Conservation (phyloP, 208 protist genomes). For the Crithidia brevicula region DNA sequence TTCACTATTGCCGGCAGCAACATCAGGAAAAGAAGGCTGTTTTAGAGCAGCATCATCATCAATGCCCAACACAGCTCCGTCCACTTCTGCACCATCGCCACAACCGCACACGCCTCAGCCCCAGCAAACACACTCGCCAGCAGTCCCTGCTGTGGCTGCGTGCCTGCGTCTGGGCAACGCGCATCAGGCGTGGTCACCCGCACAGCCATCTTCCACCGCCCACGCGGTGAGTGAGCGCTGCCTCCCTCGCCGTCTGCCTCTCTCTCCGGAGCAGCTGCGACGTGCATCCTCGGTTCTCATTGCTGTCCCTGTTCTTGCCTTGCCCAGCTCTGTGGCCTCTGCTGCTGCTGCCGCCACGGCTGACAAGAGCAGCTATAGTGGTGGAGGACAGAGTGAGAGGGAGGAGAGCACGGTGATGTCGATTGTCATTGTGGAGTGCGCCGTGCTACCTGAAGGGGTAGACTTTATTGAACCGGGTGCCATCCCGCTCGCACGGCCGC, state of each 20-base stretch:
- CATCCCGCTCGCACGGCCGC: constrained; percentile 19
- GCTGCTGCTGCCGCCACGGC: not conserved
- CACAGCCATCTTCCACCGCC: not conserved
- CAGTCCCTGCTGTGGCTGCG: constrained; percentile 12
- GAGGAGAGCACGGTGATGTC: constrained; percentile 2
- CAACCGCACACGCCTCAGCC: not conserved
- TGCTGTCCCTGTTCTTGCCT: constrained; percentile 19
- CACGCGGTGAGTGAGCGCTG: constrained; percentile 2
- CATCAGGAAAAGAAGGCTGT: no score
- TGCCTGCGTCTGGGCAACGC: constrained; percentile 25
- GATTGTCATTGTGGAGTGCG: constrained; percentile 32
- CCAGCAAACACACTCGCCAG: not conserved
- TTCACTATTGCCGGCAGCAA: not conserved
- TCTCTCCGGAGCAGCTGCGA: constrained; percentile 9
- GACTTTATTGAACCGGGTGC: constrained; percentile 23
- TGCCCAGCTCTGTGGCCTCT: constrained; percentile 7
- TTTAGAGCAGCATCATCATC: no score
- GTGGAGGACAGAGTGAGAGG: not conserved
- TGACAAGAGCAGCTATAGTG: not conserved
- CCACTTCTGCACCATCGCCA: not conserved
- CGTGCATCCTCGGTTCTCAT: constrained; percentile 20
- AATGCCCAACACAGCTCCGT: not conserved
- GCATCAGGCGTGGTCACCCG: constrained; percentile 8
- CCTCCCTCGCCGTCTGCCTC: constrained; percentile 25
- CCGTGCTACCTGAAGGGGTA: constrained; percentile 32